These are phyloP conservation scores for Leccinum rimulosum DNA, from an alignment of 768 basidiomycete species.

Conservation along the genomic window DNA sequence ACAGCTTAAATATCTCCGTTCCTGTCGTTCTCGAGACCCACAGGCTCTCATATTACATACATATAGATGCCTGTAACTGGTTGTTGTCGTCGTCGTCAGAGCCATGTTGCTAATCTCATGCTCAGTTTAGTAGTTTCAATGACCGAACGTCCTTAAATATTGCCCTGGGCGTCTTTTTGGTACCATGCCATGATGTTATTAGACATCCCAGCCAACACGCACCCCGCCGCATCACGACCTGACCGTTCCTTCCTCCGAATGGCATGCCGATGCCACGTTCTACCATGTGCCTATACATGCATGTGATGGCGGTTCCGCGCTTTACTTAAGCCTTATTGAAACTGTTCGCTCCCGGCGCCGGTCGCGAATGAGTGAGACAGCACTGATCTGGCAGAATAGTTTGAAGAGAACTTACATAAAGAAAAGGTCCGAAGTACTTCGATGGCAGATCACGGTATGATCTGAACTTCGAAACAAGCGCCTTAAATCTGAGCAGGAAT, in stretches of 20 bases:
- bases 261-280: neutral
- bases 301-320: neutral
- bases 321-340: too few species aligned
- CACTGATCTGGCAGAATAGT: neutral
- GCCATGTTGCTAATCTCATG: neutral
- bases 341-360: neutral
- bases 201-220: neutral
- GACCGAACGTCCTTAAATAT: neutral
- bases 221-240: conserved; percentile 1
- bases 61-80: neutral
- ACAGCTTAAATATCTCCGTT: conserved; percentile 3
- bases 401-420: neutral
- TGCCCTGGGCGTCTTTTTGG: neutral
- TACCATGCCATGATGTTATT: neutral
- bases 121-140: neutral
- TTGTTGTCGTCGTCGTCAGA: neutral
- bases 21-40: neutral
- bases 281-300: neutral
- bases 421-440: neutral
- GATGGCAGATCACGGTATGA: neutral
- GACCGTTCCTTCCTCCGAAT: neutral
- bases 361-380: neutral
- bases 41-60: neutral
- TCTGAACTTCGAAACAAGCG: neutral
- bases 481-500: neutral